Base-by-base conservation (phyloP, 352 stramenopile species). In the Pythium guiyangense region DNA sequence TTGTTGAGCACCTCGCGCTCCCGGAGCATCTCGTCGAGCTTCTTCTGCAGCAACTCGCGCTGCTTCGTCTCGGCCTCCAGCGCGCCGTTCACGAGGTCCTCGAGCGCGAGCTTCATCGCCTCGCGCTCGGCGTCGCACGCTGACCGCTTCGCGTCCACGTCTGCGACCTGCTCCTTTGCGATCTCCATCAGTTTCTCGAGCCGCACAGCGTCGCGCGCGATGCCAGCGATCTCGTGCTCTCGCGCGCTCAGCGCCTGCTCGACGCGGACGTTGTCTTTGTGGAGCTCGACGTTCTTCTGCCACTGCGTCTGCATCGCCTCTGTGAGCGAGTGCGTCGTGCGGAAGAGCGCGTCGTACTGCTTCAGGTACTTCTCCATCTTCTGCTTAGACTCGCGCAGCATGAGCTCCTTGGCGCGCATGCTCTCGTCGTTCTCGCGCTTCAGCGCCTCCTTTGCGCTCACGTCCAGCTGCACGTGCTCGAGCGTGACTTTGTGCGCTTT, bases 361-460 rank as follows among this genome's bases (percentile, higher is more conserved):
- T 85, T 88, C 20, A 94, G 61, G 54, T 96, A 94, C 50, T 88
- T 90, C 29, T 97, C 82, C 81, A 96, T 94, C 45, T 91, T 90
- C 8, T 85, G 70, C 66, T 95, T 96, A 42, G 79, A 85, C 37
- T 91, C 79, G 29, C 80, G 75, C 64, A 96, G 73, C 26, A 77
- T 45, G 0, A 86, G 58, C 56, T 97, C 88, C 50, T 92, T 92
- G 43, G 74, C 75, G 43, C 66, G 63, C 15, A 84, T 54, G 49
- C 62, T 86, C 31, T 88, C 78, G 44, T 86, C 76, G 46, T 84
- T 84, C 22, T 83, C 77, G 25, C 73, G 73, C 44, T 74, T 76
- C 47, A 76, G 56, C 14, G 49, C 56, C 40, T 90, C 76, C 54
- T 80, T 78, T 17, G 59, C 44, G 4, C 62, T 35, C 17, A 77